phyloP scores from a whole-genome alignment of 345 rosid genomes.

The Angophora floribunda region DNA sequence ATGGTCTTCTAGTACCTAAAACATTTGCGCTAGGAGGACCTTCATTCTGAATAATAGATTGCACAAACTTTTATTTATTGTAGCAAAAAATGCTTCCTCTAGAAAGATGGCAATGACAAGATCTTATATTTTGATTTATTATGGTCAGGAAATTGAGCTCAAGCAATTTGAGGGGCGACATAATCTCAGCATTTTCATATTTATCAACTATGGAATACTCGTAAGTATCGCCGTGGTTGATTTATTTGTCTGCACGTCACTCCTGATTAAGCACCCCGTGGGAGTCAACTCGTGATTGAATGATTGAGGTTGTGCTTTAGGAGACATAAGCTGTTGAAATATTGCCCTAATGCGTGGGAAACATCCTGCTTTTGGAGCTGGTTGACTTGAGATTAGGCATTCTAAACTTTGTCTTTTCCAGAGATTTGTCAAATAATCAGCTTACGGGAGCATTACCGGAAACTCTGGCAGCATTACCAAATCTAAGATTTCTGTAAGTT shows the following conservation, averaged over 20 bases:
- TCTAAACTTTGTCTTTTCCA: neutral
- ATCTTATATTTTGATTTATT: neutral
- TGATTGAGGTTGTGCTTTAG: neutral
- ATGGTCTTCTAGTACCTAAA: neutral
- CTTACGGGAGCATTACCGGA: slow-evolving; percentile 38
- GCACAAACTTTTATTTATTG: neutral
- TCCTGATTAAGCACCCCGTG: neutral
- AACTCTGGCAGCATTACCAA: slow-evolving; percentile 12
- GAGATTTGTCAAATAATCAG: slow-evolving; percentile 54
- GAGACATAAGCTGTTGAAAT: neutral
- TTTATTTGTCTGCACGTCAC: neutral
- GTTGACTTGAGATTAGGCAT: neutral
- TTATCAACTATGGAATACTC: neutral
- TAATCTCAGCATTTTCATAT: neutral
- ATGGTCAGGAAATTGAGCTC: neutral
- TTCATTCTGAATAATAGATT: too few relatives aligned
- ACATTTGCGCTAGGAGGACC: neutral
- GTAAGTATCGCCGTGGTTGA: neutral
- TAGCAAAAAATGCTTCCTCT: neutral
- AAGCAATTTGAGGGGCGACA: neutral
- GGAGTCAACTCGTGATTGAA: neutral
- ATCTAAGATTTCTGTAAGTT: slow-evolving; percentile 39
- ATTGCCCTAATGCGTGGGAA: neutral
- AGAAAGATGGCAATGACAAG: neutral
- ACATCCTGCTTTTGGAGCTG: neutral